A percentile compares a stretch with the other conserved stretches of the same genome.
phyloP scores from a whole-genome alignment of 129 eudicot species.

The Solidago caesia region DNA sequence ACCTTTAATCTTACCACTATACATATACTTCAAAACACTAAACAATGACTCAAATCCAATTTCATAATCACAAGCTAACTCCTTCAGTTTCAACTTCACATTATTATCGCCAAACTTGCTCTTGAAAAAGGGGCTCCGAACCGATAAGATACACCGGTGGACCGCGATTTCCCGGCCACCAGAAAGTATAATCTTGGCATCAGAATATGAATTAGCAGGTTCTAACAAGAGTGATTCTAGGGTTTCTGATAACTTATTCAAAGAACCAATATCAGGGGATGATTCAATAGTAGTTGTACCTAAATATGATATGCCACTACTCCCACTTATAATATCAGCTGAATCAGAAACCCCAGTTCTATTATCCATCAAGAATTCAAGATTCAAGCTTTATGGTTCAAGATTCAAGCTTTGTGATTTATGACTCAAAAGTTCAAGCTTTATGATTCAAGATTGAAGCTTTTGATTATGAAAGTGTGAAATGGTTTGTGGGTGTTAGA shows the following conservation, averaged over 20 bases:
- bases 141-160: conserved; percentile 71
- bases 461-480: no score
- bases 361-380: conserved; percentile 27
- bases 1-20: conserved; percentile 64
- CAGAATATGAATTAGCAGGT: conserved; percentile 45
- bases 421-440: no score
- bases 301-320: conserved; percentile 46
- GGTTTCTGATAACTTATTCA: conserved; percentile 47
- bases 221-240: conserved; percentile 42
- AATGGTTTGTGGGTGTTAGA: neutral
- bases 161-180: conserved; percentile 56
- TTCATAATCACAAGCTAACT: conserved; percentile 52
- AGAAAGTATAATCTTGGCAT: conserved; percentile 49
- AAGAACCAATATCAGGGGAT: conserved; percentile 32
- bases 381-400: neutral
- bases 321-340: conserved; percentile 56
- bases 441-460: no score
- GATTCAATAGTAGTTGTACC: conserved; percentile 20
- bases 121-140: conserved; percentile 65
- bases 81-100: conserved; percentile 62
- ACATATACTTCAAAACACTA: conserved; percentile 61
- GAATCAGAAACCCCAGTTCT: conserved; percentile 61
- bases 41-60: conserved; percentile 63
- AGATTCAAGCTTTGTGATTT: no score
- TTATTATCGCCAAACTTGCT: conserved; percentile 31